These are phyloP conservation scores for Coemansia sp. DNA, from an alignment of 192 early-diverging fungal species.

Conservation along the genomic window DNA sequence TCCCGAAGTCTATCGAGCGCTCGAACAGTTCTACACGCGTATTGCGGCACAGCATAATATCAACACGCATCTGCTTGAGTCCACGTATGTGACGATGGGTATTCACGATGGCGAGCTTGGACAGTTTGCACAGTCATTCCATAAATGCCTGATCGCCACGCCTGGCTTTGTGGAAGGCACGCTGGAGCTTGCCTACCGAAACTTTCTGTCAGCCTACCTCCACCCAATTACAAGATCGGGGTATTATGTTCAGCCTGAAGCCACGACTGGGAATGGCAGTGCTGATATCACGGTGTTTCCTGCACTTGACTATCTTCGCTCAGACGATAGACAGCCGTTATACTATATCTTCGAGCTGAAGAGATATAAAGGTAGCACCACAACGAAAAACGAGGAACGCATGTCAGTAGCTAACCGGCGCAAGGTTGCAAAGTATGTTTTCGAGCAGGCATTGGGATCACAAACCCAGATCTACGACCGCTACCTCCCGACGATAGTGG, in stretches of 20 bases:
- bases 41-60: constrained; percentile 1
- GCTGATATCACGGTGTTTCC: constrained; percentile 4
- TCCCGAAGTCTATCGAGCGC: neutral
- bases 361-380: neutral
- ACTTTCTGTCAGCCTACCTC: constrained; percentile 1
- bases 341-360: constrained; percentile 7
- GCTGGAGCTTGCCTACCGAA: neutral
- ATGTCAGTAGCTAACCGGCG: neutral
- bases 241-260: neutral
- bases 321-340: neutral
- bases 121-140: neutral
- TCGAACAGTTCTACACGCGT: neutral
- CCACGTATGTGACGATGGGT: constrained; percentile 1
- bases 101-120: neutral
- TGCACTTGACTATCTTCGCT: neutral
- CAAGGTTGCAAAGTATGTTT: neutral
- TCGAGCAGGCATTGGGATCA: neutral
- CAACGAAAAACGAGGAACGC: neutral
- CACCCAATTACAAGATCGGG: constrained; percentile 3
- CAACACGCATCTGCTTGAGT: constrained; percentile 1
- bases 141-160: neutral
- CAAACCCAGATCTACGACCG: constrained; percentile 6
- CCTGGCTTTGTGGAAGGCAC: neutral
- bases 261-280: neutral
- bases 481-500: neutral